Evolutionary conservation across 225 moss, liverwort and hornwort species (phyloP).

Genomic region (Straminergon stramineum): DNA sequence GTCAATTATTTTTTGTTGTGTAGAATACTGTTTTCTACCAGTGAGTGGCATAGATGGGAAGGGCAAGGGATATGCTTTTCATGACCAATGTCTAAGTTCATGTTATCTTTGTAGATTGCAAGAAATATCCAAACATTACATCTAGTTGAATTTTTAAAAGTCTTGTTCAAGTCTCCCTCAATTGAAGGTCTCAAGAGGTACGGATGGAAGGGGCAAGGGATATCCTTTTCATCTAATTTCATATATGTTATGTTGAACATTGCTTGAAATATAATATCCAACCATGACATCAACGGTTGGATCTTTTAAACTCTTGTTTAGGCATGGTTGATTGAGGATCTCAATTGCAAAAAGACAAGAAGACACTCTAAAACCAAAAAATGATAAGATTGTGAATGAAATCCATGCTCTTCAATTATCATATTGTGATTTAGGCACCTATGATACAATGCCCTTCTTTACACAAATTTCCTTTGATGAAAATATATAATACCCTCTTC

Average conservation of each 20-base stretch:
- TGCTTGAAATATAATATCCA: neutral
- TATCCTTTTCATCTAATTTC: neutral
- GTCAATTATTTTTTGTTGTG: too few species aligned
- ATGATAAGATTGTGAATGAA: too few species aligned
- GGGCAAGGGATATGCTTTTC: too few species aligned
- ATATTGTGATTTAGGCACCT: neutral
- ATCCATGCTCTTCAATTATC: neutral
- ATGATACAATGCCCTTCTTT: neutral
- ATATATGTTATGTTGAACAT: neutral
- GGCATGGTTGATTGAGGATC: neutral
- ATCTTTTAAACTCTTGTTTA: neutral
- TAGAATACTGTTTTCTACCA: too few species aligned
- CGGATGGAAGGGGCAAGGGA: neutral
- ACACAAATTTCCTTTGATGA: accelerated
- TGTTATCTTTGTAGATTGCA: too few species aligned
- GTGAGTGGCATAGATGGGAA: too few species aligned
- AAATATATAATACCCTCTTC: neutral
- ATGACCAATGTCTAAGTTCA: too few species aligned
- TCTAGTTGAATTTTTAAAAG: too few species aligned
- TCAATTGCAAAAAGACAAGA: neutral
- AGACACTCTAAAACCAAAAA: neutral
- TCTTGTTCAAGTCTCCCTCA: too few species aligned
- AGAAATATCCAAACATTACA: too few species aligned
- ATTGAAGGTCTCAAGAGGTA: neutral
- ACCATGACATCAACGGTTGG: neutral